Percentiles rank a stretch among this genome's conserved stretches.
Conservation (phyloP, 1,284 basidiomycete genomes). For the Termitomyces sp. region DNA sequence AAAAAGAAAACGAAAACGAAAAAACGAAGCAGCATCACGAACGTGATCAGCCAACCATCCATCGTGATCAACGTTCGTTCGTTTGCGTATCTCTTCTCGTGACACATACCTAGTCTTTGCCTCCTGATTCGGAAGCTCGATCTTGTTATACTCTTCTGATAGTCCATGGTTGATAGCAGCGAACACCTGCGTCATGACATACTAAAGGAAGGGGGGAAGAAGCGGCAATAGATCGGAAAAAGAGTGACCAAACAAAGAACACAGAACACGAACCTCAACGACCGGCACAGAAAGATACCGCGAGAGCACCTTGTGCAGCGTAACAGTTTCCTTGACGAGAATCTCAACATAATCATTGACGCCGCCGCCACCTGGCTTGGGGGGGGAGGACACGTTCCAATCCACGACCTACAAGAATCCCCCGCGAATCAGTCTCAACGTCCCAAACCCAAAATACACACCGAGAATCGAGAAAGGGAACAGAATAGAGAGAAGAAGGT, state of each 20-base stretch:
- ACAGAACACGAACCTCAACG: constrained; percentile 62
- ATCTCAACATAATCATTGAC: constrained; percentile 86
- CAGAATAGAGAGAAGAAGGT: not conserved
- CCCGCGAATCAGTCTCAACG: constrained; percentile 2
- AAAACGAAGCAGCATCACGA: not conserved
- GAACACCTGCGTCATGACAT: constrained; percentile 89
- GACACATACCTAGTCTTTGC: constrained; percentile 74
- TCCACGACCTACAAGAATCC: constrained; percentile 53
- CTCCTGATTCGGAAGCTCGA: constrained; percentile 75
- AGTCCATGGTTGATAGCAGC: constrained; percentile 87
- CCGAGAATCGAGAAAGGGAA: not conserved
- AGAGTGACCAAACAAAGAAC: constrained; percentile 11
- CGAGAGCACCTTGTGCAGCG: constrained; percentile 92
- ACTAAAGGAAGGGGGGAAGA: constrained; percentile 36
- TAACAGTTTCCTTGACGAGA: constrained; percentile 92
- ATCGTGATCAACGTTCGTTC: not conserved
- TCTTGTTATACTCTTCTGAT: constrained; percentile 76
- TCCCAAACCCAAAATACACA: not conserved
- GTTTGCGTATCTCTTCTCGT: constrained; percentile 6
- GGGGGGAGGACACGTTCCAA: constrained; percentile 73
- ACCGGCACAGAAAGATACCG: constrained; percentile 78
- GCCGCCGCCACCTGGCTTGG: constrained; percentile 49
- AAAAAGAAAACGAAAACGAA: too few relatives aligned
- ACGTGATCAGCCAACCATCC: constrained; percentile 6
- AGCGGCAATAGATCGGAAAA: constrained; percentile 10